These are phyloP conservation scores for Waltergamsia citrina DNA, from an alignment of 2,329 filamentous ascomycete species.

Conservation along the genomic window DNA sequence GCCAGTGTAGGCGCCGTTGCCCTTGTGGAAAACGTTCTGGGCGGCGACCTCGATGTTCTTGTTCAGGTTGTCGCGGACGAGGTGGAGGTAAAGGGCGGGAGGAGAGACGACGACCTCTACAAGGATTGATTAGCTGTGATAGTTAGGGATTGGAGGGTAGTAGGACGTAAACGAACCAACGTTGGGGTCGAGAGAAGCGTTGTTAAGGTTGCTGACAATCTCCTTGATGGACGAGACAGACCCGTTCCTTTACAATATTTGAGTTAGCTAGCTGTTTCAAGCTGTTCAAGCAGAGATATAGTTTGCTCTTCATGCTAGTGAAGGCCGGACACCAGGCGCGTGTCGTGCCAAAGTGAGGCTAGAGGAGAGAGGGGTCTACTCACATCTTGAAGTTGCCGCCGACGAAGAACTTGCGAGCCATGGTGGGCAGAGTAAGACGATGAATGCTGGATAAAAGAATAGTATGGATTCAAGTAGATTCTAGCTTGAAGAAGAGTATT, in stretches of 20 bases:
- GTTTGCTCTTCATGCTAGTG: background rate
- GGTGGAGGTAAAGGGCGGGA: slow-evolving; percentile 80
- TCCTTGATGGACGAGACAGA: slow-evolving; percentile 79
- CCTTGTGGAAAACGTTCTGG: slow-evolving; percentile 97
- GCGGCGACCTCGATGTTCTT: slow-evolving; percentile 75
- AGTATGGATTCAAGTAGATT: background rate
- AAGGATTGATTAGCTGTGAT: background rate
- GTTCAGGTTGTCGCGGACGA: slow-evolving; percentile 71
- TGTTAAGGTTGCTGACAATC: slow-evolving; percentile 85
- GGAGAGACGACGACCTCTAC: slow-evolving; percentile 92
- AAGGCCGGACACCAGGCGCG: background rate
- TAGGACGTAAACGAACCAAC: slow-evolving; percentile 44
- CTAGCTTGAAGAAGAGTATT: background rate
- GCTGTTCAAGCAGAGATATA: too few species aligned
- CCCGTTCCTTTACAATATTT: slow-evolving; percentile 66
- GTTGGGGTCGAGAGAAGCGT: slow-evolving; percentile 68
- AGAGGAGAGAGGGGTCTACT: slow-evolving; percentile 18
- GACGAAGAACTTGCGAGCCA: slow-evolving; percentile 95
- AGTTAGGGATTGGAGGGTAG: background rate
- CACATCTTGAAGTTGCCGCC: slow-evolving; percentile 99
- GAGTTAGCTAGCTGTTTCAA: slow-evolving; percentile 5
- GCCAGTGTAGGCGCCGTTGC: slow-evolving; percentile 92
- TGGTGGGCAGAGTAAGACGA: slow-evolving; percentile 37
- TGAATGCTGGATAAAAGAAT: slow-evolving; percentile 1
- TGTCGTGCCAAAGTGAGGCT: slow-evolving; percentile 7